phyloP scores from a whole-genome alignment of 2,329 filamentous ascomycete species.

The Orbilia oligospora region DNA sequence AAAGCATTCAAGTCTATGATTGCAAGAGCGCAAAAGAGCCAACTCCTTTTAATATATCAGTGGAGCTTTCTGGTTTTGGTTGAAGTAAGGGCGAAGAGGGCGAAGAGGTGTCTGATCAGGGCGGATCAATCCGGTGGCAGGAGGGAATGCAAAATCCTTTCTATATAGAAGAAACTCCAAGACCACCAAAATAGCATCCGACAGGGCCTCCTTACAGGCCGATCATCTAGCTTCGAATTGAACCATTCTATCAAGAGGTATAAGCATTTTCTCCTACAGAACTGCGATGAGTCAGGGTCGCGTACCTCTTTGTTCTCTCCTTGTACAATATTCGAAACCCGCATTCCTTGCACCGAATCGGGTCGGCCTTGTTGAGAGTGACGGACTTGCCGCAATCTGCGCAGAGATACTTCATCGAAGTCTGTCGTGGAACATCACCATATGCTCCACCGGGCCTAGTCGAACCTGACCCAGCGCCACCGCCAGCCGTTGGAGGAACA shows the following conservation, averaged over 20 bases:
- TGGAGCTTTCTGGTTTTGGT: not conserved
- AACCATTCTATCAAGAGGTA: slow-evolving; percentile 80
- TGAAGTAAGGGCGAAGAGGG: not conserved
- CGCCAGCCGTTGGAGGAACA: slow-evolving; percentile 53
- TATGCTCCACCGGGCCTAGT: slow-evolving; percentile 28
- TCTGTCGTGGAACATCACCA: slow-evolving; percentile 69
- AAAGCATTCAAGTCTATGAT: slow-evolving; percentile 24
- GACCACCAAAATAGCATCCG: not conserved
- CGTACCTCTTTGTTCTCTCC: slow-evolving; percentile 95
- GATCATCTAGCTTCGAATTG: slow-evolving; percentile 95
- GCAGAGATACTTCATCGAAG: slow-evolving; percentile 79
- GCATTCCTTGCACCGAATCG: slow-evolving; percentile 90
- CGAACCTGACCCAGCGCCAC: slow-evolving; percentile 64
- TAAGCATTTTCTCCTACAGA: slow-evolving; percentile 62
- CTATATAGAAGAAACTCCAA: not conserved
- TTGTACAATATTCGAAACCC: slow-evolving; percentile 97
- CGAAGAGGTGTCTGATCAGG: not conserved
- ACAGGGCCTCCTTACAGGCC: not conserved
- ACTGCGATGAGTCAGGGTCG: slow-evolving; percentile 12
- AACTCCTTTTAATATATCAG: not conserved
- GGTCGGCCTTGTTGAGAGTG: slow-evolving; percentile 80
- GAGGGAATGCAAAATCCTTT: not conserved
- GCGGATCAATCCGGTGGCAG: not conserved
- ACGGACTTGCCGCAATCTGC: slow-evolving; percentile 88
- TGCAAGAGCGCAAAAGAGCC: not conserved